Evolutionary conservation across 2,329 filamentous ascomycete genomes (phyloP), one percentile per base, ranked within the genome.

Genomic region (Lomentospora prolificans): DNA sequence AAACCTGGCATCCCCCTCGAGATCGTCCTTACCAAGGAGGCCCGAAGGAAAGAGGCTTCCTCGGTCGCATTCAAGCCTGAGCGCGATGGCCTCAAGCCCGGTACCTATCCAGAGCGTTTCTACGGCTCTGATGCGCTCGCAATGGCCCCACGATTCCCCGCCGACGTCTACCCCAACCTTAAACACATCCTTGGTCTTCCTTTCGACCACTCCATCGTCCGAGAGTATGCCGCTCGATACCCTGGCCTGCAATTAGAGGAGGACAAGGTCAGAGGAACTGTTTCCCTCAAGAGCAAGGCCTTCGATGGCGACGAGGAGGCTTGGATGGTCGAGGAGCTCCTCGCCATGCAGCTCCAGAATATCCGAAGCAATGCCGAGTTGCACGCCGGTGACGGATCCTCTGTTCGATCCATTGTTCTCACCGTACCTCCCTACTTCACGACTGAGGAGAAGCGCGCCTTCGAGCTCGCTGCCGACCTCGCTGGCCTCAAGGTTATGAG

Each of bases 1-100:
- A 97, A 97, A 74, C 94, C 94, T 2, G 94, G 94, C 59, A 92
- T 95, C 54, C 94, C 94, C 9, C 89, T 99, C 67, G 94, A 99
- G 63, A 97, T 99, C 61, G 92, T 99, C 69, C 81, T 96, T 57
- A 96, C 91, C 28, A 99, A 97, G 70, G 94, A 99, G 73, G 96
- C 94, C 28, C 89, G 95, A 70, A 87, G 94, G 66, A 99, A 99
- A 77, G 94, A 99, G 70, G 82, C 81, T 24, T 89, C 91, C 2
- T 91, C 90, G 44, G 84, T 99, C 62, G 87, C 90, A 46, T 97
- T 99, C 75, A 97, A 99, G 73, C 90, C 91, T 36, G 78, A 82
- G n/a, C 81, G 81, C 63, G 75, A 79, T 64, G 81, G 79, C 55
- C 76, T 82, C 58, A 90, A 80, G 64, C 75, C 76, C 61, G 85